Evolutionary conservation across 768 basidiomycete genomes (phyloP).

Genomic region (Russula sp.): DNA sequence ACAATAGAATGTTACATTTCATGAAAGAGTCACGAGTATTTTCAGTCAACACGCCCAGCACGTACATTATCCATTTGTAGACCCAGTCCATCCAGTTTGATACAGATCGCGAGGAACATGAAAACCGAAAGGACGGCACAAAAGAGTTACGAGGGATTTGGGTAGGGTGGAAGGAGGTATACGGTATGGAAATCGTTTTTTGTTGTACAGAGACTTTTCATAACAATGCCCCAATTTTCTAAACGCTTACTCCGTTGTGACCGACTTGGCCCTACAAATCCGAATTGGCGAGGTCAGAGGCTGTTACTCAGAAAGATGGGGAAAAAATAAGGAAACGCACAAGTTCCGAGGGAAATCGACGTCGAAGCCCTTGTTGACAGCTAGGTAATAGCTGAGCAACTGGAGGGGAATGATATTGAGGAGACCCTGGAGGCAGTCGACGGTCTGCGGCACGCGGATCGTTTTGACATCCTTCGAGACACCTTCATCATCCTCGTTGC

Average conservation of each 20-base stretch:
- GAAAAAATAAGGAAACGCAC: conserved; percentile 45
- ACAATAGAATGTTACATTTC: too few relatives aligned
- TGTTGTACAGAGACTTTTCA: conserved; percentile 22
- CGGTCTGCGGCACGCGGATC: conserved; percentile 91
- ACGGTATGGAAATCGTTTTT: neutral
- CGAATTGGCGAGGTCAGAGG: neutral
- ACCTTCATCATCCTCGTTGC: conserved; percentile 86
- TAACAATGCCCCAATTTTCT: conserved; percentile 1
- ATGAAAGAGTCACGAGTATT: too few relatives aligned
- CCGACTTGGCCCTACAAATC: conserved; percentile 37
- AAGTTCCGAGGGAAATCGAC: conserved; percentile 98
- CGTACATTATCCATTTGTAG: neutral
- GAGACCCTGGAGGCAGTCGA: conserved; percentile 92
- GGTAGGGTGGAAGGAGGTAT: conserved; percentile 6
- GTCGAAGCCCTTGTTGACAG: conserved; percentile 92
- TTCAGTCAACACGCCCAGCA: neutral
- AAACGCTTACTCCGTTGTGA: conserved; percentile 36
- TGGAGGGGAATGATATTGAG: conserved; percentile 97
- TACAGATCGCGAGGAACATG: conserved; percentile 14
- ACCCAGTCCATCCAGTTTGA: conserved; percentile 13
- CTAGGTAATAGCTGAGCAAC: conserved; percentile 92
- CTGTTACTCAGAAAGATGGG: conserved; percentile 1
- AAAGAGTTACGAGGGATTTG: neutral
- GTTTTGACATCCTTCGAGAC: conserved; percentile 75
- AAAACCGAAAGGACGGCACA: neutral